Evolutionary conservation across 108 stramenopile genomes (phyloP), one percentile per base, ranked within the genome.

Genomic region (Cyclotella atomus): DNA sequence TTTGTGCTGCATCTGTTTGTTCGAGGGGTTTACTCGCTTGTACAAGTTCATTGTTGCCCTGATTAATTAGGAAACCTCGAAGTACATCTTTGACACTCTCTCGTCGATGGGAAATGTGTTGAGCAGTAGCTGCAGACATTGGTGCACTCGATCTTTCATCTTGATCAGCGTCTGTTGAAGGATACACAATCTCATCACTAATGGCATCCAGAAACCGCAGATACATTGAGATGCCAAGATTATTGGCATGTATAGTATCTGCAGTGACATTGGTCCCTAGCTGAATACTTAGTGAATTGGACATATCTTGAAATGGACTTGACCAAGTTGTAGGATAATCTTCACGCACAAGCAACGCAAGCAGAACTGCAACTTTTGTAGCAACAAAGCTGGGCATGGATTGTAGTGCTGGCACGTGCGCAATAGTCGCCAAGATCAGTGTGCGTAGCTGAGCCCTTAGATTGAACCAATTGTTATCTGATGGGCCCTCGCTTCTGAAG

Each of bases 311-410:
- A 56, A 86, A 86, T 23, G 88, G 84, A 60, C 44, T 32, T 3
- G 74, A 35, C 88, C 88, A 89, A 19, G 34, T 7, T 24, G 56
- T 57, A 20, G 78, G 70, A 57, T 80, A 89, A 43, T 86, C 85
- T 35, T 69, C 59, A 38, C 82, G 70, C 19, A 89, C 83, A 9
- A 86, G 70, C 17, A 64, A 35, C 1, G 88, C 83, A 65, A 89
- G 47, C 27, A 89, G n/a, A 14, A 89, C 84, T 30, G 78, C 81
- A 32, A 87, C 77, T 57, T 89, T 89, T 57, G 85, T 87, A 16
- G 73, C 54, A 16, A 89, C 32, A 71, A 76, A 87, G 25, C 68
- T 71, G 16, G 88, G 57, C 71, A 76, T 69, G 56, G 35, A 34
- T 10, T 30, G 54, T 28, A 76, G 53, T 17, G 57, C 34, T 33